Evolutionary conservation across 1,139 yeast genomes (phyloP), one percentile per base, ranked within the genome.

Genomic region (Lizanozyma gosingica): DNA sequence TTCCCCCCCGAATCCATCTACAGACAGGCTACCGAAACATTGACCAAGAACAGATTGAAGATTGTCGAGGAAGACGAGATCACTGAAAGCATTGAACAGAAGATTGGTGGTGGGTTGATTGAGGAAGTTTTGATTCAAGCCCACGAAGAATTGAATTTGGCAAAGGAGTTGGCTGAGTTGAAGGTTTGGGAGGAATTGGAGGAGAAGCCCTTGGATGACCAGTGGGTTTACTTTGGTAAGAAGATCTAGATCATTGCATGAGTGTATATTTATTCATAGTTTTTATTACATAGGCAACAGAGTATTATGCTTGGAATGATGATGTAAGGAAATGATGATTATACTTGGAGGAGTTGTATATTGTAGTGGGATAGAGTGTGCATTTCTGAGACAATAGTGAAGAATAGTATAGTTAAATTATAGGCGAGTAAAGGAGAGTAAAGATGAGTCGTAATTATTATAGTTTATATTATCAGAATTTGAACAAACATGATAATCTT

Each of bases 61-160:
- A 67, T 83, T 41, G 94, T 85, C 17, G 79, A 83, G 57, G 55
- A 63, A 34, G 73, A 76, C 46, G 87, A 80, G 49, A 76, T 80
- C 44, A 65, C 73, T 38, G 84, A 76, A 55, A 76, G 71, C 50
- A 83, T 86, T 53, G 95, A 86, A 65, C 64, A 67, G 47, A 67
- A 79, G 58, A 82, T 86, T 48, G 95, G 94, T 15, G 78, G 82
- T 49, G 95, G 95, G 2, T 74, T 86, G 51, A 81, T 86, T 49
- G 95, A 86, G 64, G 95, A 86, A 66, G 65, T 86, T 42, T 61
- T 86, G 43, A 70, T 84, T 45, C 95, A 86, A 65, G 95, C 95
- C 14, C 77, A 81, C 50, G 94, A 85, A 45, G 95, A 87, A 63
- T 75, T 78, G 52, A 73, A 68, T 40, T 71, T 87, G 58, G 82